Base-by-base conservation (phyloP, 768 basidiomycete species). In the Termitomyces sp. region DNA sequence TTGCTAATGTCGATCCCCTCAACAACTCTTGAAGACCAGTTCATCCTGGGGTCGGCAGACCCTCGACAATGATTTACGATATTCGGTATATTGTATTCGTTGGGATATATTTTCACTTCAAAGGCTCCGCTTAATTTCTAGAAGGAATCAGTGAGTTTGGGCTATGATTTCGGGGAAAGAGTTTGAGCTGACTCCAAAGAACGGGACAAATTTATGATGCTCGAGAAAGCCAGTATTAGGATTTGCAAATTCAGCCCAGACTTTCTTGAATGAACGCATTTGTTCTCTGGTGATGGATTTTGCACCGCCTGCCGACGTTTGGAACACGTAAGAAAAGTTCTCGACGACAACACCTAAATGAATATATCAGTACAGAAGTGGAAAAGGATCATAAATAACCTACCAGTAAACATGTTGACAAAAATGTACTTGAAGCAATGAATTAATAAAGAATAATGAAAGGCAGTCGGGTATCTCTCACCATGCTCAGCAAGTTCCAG, bases 401-500 rank as follows among this genome's bases (percentile, higher is more conserved):
- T 65, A 88, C 91, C 93, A 73, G 93, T 95, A 70, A 95, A 95
- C 87, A 97, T 86, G 74, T 96, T 97, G 63, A 91, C 83, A 71
- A 98, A 95, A 66, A 98, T 95, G 71, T 95, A 97, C 95, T 95
- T 69, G 22, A 39, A 11, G 30, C 9, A 48, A 37, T 37, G 27
- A 57, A 46, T 42, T 33, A 59, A 63, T 20, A 57, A 34, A 11
- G 57, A 44, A 13, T 24, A 37, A 55, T 33, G 16, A 33, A 22
- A 34, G 39, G 30, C 36, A 50, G 59, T n/a, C 7, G n/a, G 5
- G 18, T 15, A 48, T 24, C 11, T 69, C 79, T 64, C 66, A 93
- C 92, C 94, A 96, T 95, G 82, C 91, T 93, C 33, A 98, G 75
- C 33, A 98, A 73, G 67, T 97, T 98, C 95, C 95, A 98, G 1